Percentiles rank a stretch among this genome's conserved stretches.
These are phyloP conservation scores for Sporisorium sorghi DNA, from an alignment of 1,284 basidiomycete species.

Conservation along the genomic window DNA sequence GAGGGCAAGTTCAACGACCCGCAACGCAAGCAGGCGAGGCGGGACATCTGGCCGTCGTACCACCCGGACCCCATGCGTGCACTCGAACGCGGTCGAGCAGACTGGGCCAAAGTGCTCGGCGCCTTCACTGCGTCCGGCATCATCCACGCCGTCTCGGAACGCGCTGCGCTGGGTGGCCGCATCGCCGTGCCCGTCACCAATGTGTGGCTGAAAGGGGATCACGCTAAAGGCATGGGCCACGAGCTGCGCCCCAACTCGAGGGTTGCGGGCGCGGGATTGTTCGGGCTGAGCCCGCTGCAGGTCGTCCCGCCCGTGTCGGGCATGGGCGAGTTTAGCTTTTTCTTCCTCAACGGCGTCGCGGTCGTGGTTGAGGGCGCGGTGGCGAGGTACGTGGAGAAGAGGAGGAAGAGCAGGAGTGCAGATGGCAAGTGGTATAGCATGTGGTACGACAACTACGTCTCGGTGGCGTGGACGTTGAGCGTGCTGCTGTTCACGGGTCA, in stretches of 20 bases:
- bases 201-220: conserved; percentile 39
- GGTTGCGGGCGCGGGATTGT: conserved; percentile 3
- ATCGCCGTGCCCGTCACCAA: conserved; percentile 48
- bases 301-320: conserved; percentile 50
- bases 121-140: conserved; percentile 51
- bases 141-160: conserved; percentile 51
- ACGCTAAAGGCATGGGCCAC: conserved; percentile 44
- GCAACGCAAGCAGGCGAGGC: conserved; percentile 30
- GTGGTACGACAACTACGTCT: conserved; percentile 44
- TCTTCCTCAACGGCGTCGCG: conserved; percentile 56
- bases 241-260: conserved; percentile 30
- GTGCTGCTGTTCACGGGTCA: conserved; percentile 53
- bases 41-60: conserved; percentile 40
- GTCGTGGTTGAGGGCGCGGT: conserved; percentile 49
- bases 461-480: conserved; percentile 43
- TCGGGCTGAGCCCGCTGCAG: conserved; percentile 29
- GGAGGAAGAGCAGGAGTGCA: conserved; percentile 15
- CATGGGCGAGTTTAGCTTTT: conserved; percentile 55
- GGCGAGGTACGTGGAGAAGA: conserved; percentile 22
- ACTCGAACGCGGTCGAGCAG: conserved; percentile 42
- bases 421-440: conserved; percentile 31
- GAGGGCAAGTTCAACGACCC: conserved; percentile 42
- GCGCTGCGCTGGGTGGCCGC: conserved; percentile 48
- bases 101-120: conserved; percentile 58
- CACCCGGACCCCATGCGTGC: conserved; percentile 51